Percentiles rank a stretch among this genome's conserved stretches.
These are phyloP conservation scores for Pseudogymnoascus sp. DNA, from an alignment of 2,329 filamentous ascomycete species.

Conservation along the genomic window DNA sequence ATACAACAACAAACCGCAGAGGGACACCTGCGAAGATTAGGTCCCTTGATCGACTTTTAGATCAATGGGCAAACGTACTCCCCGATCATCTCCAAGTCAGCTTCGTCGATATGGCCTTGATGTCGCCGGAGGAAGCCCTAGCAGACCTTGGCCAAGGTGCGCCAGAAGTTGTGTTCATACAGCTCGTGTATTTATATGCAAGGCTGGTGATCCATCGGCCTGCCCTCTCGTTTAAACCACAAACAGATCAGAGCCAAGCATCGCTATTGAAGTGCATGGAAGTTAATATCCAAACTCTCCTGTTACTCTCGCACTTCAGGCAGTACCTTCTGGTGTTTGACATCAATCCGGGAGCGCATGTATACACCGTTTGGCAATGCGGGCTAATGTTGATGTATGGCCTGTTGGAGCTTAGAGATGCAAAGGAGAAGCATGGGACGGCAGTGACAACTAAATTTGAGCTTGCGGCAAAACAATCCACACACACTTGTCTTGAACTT, in stretches of 20 bases:
- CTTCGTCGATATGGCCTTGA: background rate
- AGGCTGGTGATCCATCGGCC: constrained; percentile 12
- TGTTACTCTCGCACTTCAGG: background rate
- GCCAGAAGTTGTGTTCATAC: constrained; percentile 14
- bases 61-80: constrained; percentile 14
- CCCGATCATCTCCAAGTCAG: constrained; percentile 15
- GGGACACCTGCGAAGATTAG: constrained; percentile 15
- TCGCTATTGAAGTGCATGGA: background rate
- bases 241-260: background rate
- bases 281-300: background rate
- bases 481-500: background rate
- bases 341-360: constrained; percentile 14
- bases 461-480: background rate
- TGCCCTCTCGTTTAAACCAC: constrained; percentile 11
- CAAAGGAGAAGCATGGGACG: background rate
- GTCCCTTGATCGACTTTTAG: constrained; percentile 13
- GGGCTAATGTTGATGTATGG: constrained; percentile 14
- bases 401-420: constrained; percentile 6
- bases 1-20: constrained; percentile 14
- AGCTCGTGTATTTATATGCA: constrained; percentile 13
- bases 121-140: constrained; percentile 5
- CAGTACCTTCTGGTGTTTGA: constrained; percentile 10
- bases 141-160: constrained; percentile 1
- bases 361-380: constrained; percentile 16
- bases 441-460: background rate